A percentile compares a stretch with the other conserved stretches of the same genome.
phyloP scores from a whole-genome alignment of 2,329 filamentous ascomycete species.

The Epicoccum sorghinum region DNA sequence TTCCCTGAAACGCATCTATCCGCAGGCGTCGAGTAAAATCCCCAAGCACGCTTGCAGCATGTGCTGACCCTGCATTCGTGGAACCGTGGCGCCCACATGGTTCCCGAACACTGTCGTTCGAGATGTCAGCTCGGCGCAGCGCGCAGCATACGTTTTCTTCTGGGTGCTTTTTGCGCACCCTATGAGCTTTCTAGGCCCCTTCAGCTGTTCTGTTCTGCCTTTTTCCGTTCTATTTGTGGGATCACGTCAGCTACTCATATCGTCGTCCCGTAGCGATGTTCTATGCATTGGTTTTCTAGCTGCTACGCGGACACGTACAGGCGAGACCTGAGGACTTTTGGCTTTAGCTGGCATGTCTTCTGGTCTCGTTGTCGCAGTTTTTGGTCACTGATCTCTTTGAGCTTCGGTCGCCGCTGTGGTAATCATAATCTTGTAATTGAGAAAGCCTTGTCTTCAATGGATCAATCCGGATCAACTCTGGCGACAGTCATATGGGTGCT shows the following conservation, averaged over 20 bases:
- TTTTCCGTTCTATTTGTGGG: neutral
- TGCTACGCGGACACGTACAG: neutral
- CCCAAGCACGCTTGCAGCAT: neutral
- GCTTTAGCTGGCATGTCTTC: neutral
- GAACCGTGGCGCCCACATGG: neutral
- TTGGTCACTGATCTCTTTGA: no score
- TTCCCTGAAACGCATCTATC: neutral
- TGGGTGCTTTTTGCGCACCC: neutral
- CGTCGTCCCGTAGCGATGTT: neutral
- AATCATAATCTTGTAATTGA: neutral
- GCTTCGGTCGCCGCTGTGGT: no score
- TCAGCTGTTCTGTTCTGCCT: neutral
- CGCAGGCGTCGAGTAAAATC: neutral
- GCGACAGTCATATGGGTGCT: neutral
- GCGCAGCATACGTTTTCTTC: neutral
- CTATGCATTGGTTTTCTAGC: neutral
- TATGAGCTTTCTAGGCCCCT: neutral
- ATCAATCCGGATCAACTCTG: neutral
- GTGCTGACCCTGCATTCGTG: constrained; percentile 1
- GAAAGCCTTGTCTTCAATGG: neutral
- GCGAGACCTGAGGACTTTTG: neutral
- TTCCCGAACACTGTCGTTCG: neutral
- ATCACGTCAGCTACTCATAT: neutral
- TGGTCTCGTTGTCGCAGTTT: no score
- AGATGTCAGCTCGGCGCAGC: constrained; percentile 1